Evolutionary conservation across 202 grass and related monocot species (phyloP), one percentile per base, ranked within the genome.

Genomic region (Carex sylvatica): DNA sequence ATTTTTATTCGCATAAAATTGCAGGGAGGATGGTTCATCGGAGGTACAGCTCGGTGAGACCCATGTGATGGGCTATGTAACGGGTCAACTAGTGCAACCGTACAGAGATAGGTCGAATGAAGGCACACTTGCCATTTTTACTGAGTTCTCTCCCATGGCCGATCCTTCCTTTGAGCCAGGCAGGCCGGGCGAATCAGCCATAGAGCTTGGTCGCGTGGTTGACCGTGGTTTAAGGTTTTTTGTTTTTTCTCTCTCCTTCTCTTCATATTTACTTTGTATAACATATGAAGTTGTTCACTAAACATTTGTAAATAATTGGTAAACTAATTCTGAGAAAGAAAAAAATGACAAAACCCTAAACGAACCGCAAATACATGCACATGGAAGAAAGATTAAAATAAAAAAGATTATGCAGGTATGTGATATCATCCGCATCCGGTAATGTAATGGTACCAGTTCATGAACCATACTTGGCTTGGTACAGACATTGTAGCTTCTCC

Each of bases 111-210:
- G 91, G 83, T 89, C 96, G 4, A 93, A 95, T 65, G 96, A 98
- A 75, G 96, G 96, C 23, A 90, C 86, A 31, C 83, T 98, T 28
- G 82, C 91, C 52, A 93, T 98, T 75, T 98, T 93, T 77, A 98
- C 92, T 0, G 96, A 98, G 83, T 98, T 98, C 83, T 98, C 96
- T 3, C 96, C 96, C 54, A 98, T 98, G 96, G 92, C 96, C 5
- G 91, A 98, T 80, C 96, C 96, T 0, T 84, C 89, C 47, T 98
- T 98, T 13, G 92, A 98, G 83, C 85, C 92, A 0, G 95, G 92
- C 30, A 83, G 92, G 7, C 92, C 96, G 0, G 89, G 91, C 13
- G 92, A 98, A 78, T 90, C 61, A 2, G 96, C 96, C 33, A 80
- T 98, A 40, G 96, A 98, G 85, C 91, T 98, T 12, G 96, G 92